These are phyloP conservation scores for Penicillium psychrofluorescens DNA, from an alignment of 495 filamentous ascomycete species.

Conservation along the genomic window DNA sequence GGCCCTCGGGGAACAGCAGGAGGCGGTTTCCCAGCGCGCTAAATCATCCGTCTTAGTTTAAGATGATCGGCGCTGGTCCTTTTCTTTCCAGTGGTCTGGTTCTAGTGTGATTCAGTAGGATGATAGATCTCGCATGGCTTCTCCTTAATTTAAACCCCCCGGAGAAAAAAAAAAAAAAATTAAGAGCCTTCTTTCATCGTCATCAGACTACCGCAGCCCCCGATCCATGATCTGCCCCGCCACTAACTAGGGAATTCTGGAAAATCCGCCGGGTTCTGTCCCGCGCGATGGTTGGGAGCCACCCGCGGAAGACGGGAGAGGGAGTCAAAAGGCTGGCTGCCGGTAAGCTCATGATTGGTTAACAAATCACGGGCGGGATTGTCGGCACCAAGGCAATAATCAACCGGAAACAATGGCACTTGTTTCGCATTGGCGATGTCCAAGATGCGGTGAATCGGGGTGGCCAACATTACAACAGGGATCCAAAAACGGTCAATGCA, in stretches of 20 bases:
- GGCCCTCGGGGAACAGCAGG: constrained; percentile 34
- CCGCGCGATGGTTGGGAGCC: no score
- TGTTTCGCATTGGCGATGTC: constrained; percentile 14
- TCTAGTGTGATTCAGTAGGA: constrained; percentile 36
- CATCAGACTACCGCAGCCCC: no score
- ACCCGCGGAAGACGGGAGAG: neutral
- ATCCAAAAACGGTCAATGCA: no score
- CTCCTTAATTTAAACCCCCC: no score
- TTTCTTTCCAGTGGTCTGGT: constrained; percentile 28
- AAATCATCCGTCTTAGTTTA: constrained; percentile 25
- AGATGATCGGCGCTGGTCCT: constrained; percentile 21
- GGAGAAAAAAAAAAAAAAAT: no score
- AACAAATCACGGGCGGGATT: neutral
- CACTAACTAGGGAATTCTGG: constrained; percentile 3
- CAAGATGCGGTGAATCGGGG: constrained; percentile 7
- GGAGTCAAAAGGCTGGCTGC: no score
- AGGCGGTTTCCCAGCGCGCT: constrained; percentile 21
- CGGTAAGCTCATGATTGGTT: no score
- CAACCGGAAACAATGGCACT: constrained; percentile 10
- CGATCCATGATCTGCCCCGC: neutral
- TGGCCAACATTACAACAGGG: neutral
- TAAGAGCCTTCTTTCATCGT: no score
- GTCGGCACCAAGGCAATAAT: constrained; percentile 11
- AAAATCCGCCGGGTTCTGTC: constrained; percentile 1
- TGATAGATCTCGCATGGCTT: constrained; percentile 32